Conservation (phyloP, 2,329 filamentous ascomycete species). For the Lasiodiplodia hormozganensis region DNA sequence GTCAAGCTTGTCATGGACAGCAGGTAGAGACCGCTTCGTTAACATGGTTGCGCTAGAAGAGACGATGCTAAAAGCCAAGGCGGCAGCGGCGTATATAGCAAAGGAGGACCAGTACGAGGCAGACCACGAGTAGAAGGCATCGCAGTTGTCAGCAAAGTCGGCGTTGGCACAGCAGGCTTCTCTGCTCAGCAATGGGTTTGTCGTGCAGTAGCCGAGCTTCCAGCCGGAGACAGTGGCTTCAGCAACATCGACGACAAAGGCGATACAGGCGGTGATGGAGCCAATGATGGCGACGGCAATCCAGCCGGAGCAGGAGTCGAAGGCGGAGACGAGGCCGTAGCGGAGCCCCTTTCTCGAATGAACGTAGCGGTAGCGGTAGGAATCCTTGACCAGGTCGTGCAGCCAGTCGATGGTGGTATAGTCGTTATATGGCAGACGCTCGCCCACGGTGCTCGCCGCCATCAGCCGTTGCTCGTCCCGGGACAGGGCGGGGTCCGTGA, state of each 20-base stretch:
- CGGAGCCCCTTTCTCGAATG: conserved; percentile 53
- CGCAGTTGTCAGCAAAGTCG: conserved; percentile 45
- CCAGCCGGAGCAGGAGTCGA: conserved; percentile 63
- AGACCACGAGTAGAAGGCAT: conserved; percentile 55
- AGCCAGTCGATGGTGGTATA: conserved; percentile 70
- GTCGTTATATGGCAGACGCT: conserved; percentile 65
- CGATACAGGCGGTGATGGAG: conserved; percentile 61
- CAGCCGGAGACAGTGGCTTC: conserved; percentile 63
- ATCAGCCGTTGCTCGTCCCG: conserved; percentile 58
- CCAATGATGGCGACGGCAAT: conserved; percentile 62
- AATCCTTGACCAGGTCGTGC: conserved; percentile 66
- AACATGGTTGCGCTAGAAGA: conserved; percentile 58
- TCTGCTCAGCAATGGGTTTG: conserved; percentile 53
- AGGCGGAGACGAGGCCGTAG: conserved; percentile 47
- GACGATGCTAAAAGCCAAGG: conserved; percentile 57
- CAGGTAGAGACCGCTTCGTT: conserved; percentile 58
- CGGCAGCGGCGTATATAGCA: conserved; percentile 58
- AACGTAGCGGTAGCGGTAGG: conserved; percentile 59
- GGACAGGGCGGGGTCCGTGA: conserved; percentile 51
- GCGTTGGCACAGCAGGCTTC: conserved; percentile 57
- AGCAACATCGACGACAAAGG: conserved; percentile 62
- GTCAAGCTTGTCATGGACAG: conserved; percentile 43
- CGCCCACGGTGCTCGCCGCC: conserved; percentile 56
- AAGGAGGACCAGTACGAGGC: conserved; percentile 50
- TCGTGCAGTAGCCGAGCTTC: conserved; percentile 63